phyloP scores from a whole-genome alignment of 768 basidiomycete genomes.

The Paxillus rubicundulus region DNA sequence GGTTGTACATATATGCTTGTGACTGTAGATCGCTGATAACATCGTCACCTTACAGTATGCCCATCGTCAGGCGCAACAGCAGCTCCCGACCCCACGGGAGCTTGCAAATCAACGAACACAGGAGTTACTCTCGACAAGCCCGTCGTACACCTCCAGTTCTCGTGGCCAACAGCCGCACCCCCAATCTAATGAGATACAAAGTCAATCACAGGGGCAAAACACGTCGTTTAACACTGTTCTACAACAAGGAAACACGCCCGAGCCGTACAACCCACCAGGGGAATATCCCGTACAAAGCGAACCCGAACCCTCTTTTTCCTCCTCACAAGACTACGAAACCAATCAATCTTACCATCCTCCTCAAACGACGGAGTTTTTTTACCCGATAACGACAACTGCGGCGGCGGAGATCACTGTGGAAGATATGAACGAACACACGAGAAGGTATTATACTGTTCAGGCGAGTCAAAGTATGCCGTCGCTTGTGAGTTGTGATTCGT shows the following conservation, averaged over 20 bases:
- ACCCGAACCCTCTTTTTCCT: conserved; percentile 4
- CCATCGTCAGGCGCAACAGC: background rate
- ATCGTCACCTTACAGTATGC: background rate
- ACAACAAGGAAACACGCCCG: background rate
- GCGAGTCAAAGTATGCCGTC: conserved; percentile 20
- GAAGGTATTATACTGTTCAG: conserved; percentile 14
- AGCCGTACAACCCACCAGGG: background rate
- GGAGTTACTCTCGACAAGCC: conserved; percentile 15
- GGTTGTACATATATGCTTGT: too few species aligned
- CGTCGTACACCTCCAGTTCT: conserved; percentile 3
- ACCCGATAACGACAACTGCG: background rate
- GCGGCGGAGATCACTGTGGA: conserved; percentile 14
- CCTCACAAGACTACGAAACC: background rate
- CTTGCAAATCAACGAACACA: conserved; percentile 23
- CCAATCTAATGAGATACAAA: background rate
- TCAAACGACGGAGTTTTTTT: conserved; percentile 6
- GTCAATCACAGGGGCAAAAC: background rate
- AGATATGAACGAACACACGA: conserved; percentile 9
- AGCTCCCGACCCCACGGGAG: conserved; percentile 1
- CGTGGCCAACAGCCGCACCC: background rate
- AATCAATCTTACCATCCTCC: conserved; percentile 2
- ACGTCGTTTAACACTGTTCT: background rate
- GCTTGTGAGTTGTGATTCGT: conserved; percentile 17
- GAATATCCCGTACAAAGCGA: conserved; percentile 3
- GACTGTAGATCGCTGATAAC: background rate